Conservation (phyloP, 108 stramenopile genomes). For the Ochromonas danica region DNA sequence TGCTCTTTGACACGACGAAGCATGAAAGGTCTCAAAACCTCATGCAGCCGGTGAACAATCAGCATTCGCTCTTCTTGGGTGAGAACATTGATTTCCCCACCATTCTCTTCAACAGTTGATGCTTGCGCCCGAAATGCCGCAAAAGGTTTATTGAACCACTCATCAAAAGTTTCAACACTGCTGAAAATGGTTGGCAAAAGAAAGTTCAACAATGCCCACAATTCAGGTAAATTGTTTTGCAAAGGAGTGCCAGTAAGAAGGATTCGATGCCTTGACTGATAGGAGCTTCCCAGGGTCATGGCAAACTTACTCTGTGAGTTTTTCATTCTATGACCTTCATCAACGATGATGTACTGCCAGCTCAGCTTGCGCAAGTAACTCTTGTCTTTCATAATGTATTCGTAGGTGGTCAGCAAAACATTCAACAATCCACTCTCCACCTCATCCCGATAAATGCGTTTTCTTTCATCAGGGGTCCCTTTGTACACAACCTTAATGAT, state of each 20-base stretch:
- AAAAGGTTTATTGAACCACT: slow-evolving; percentile 79
- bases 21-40: slow-evolving; percentile 93
- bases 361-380: slow-evolving; percentile 67
- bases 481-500: slow-evolving; percentile 65
- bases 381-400: slow-evolving; percentile 76
- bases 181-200: slow-evolving; percentile 94
- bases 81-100: slow-evolving; percentile 84
- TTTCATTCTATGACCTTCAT: slow-evolving; percentile 99
- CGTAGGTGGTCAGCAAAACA: slow-evolving; percentile 92
- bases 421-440: slow-evolving; percentile 74
- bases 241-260: slow-evolving; percentile 63
- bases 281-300: slow-evolving; percentile 58
- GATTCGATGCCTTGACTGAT: slow-evolving; percentile 73
- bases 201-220: slow-evolving; percentile 69
- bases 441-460: slow-evolving; percentile 59
- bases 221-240: slow-evolving; percentile 55
- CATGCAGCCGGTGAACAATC: slow-evolving; percentile 45
- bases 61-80: slow-evolving; percentile 74
- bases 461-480: slow-evolving; percentile 67
- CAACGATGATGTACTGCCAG: slow-evolving; percentile 69
- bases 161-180: slow-evolving; percentile 88
- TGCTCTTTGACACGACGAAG: slow-evolving; percentile 94
- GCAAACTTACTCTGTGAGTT: slow-evolving; percentile 62
- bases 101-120: slow-evolving; percentile 49
- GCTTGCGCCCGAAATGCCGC: slow-evolving; percentile 46